A percentile compares a stretch with the other conserved stretches of the same genome.
Evolutionary conservation across 129 eudicot genomes (phyloP).

Genomic region (Silybum marianum): DNA sequence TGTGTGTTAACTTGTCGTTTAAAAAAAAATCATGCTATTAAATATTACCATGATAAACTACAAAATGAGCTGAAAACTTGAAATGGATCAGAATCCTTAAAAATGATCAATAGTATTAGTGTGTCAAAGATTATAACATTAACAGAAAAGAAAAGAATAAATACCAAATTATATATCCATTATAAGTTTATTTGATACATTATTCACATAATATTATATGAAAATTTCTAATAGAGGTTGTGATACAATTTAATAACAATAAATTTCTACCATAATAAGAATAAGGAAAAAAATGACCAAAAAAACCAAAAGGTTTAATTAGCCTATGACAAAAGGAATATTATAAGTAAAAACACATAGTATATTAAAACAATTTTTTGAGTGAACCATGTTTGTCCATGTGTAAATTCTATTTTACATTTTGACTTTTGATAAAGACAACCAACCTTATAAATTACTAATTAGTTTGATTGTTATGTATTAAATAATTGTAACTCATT

Average conservation of each 20-base stretch:
- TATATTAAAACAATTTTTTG: neutral
- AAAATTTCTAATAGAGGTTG: too few species aligned
- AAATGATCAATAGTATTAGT: too few species aligned
- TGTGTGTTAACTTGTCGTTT: too few species aligned
- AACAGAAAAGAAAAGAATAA: neutral
- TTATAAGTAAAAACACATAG: neutral
- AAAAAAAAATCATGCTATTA: neutral
- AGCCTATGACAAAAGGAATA: neutral
- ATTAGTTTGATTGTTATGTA: neutral
- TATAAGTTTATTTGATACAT: neutral
- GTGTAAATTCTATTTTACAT: too few species aligned
- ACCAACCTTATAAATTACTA: neutral
- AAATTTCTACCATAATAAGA: too few species aligned
- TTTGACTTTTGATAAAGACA: neutral
- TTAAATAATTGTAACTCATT: neutral
- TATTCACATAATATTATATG: too few species aligned
- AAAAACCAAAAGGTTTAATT: too few species aligned
- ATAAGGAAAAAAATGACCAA: too few species aligned
- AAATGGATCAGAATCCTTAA: neutral
- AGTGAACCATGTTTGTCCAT: too few species aligned
- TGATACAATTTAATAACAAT: neutral
- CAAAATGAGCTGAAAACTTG: neutral
- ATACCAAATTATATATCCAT: too few species aligned
- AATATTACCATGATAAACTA: neutral
- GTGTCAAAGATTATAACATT: too few species aligned